Base-by-base conservation (phyloP, 371 early-diverging fungal species). In the Cokeromyces recurvatus region DNA sequence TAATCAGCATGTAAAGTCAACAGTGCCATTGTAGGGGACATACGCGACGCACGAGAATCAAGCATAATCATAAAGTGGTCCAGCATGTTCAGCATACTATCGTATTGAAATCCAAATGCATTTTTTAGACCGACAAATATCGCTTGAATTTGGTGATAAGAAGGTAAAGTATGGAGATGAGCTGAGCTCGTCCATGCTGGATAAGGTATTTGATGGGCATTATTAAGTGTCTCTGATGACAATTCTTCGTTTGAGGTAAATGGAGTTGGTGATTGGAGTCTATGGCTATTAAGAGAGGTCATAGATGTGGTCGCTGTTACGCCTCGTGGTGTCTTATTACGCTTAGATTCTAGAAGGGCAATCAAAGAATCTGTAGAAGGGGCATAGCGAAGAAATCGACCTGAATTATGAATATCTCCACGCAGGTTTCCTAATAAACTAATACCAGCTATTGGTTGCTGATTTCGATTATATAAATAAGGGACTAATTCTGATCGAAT, bases 1-100 rank as follows among this genome's bases (percentile, higher is more conserved):
- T 88, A 90, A 48, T 91, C 91, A 8, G 87, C 86, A 55, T 91
- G 91, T n/a, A 91, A 55, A 20, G 87, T 84, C 4, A 81, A 60
- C 27, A 91, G 57, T 14, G 91, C 90, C 61, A 81, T 73, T 11
- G 70, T 62, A 1, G 83, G 78, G 20, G 82, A 69, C 90, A 89
- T 89, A 11, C 91, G 79, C 17, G 88, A 87, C 2, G 89, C 79
- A 34, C 92, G 74, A 15, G 91, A 91, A 53, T 91, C 91, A 15
- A 91, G 74, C 85, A 90, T 82, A 8, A 78, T 77, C 82, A 85
- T 82, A 24, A 89, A 62, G 31, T 85, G 77, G 21, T 92, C 91
- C 34, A 69, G 74, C 71, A 84, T 81, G 66, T 90, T 91, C 36
- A 79, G 72, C 77, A 84, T 81, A 47, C 77, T 86, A 59, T 89